These are phyloP conservation scores for Sporothrix phasma DNA, from an alignment of 2,329 filamentous ascomycete species.

Conservation along the genomic window DNA sequence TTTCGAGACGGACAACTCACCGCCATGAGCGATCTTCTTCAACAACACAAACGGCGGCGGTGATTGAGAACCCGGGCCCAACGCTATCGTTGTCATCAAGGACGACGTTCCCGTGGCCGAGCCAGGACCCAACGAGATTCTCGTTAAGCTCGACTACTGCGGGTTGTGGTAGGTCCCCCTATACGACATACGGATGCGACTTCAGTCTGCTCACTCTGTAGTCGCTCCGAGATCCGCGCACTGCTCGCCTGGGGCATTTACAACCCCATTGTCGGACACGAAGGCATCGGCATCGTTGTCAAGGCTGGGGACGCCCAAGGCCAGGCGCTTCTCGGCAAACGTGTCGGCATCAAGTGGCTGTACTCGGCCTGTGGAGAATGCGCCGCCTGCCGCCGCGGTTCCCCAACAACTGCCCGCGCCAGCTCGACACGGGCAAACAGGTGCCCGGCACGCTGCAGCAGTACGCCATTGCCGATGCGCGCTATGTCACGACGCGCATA, in stretches of 20 bases:
- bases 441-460: conserved; percentile 4
- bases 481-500: conserved; percentile 1
- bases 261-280: conserved; percentile 2
- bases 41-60: not conserved
- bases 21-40: not conserved
- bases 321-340: not conserved
- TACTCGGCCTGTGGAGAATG: conserved; percentile 1
- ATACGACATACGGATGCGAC: not conserved
- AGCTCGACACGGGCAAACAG: conserved; percentile 1
- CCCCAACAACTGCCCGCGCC: conserved; percentile 1
- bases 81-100: not conserved
- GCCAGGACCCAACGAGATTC: conserved; percentile 1
- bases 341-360: conserved; percentile 2
- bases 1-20: too few species aligned
- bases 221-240: not conserved
- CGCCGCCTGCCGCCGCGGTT: not conserved
- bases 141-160: not conserved
- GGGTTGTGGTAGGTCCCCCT: conserved; percentile 1
- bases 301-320: not conserved
- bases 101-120: not conserved
- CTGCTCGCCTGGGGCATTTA: not conserved
- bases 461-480: not conserved
- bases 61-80: conserved; percentile 1
- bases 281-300: not conserved
- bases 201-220: not conserved